Evolutionary conservation across 139 green algal species (phyloP).

Genomic region (Spirogloea muscicola): DNA sequence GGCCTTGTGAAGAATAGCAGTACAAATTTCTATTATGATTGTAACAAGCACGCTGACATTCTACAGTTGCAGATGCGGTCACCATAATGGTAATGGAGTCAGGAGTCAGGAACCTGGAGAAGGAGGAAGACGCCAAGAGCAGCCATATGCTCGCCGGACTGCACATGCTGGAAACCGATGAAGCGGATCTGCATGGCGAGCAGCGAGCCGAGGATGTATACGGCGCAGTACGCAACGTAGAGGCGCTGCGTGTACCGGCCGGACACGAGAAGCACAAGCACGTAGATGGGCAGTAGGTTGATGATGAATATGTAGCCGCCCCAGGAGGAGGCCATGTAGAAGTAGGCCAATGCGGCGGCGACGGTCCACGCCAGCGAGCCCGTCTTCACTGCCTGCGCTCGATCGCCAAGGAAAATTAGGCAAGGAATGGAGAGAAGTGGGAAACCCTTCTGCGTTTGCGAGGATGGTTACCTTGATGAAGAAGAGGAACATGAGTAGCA

Average conservation of each 20-base stretch:
- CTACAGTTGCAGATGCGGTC: not conserved
- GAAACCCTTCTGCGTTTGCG: too few species aligned
- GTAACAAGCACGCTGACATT: not conserved
- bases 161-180: conserved; percentile 52
- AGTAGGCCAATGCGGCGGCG: conserved; percentile 57
- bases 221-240: conserved; percentile 46
- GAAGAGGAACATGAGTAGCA: conserved; percentile 67
- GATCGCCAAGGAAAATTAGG: too few species aligned
- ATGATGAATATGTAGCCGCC: conserved; percentile 97
- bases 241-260: conserved; percentile 41
- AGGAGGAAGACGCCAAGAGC: conserved; percentile 54
- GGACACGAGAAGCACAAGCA: conserved; percentile 68
- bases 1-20: not conserved
- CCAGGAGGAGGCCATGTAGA: conserved; percentile 75
- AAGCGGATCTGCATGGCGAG: conserved; percentile 56
- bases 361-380: conserved; percentile 44
- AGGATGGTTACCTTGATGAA: too few species aligned
- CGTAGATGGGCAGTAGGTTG: conserved; percentile 95
- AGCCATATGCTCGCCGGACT: conserved; percentile 54
- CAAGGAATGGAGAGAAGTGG: too few species aligned
- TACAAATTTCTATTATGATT: not conserved
- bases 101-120: conserved; percentile 53
- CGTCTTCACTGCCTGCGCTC: conserved; percentile 50
- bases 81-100: not conserved
- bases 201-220: conserved; percentile 51